phyloP scores from a whole-genome alignment of 2,329 filamentous ascomycete species.

The Xylariaceae sp. region DNA sequence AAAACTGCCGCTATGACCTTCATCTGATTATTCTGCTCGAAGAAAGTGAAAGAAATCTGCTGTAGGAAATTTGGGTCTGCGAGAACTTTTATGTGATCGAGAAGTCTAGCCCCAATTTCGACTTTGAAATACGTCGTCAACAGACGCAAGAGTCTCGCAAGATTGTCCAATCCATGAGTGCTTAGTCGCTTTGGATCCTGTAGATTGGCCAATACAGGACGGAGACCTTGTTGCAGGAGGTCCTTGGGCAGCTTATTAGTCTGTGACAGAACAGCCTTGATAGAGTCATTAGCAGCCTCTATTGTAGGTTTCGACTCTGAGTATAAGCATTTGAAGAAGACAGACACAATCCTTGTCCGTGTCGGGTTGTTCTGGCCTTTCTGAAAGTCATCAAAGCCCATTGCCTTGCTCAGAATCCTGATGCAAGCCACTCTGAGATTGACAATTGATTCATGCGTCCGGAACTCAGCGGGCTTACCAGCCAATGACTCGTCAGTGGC shows the following conservation, averaged over 20 bases:
- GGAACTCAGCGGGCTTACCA: constrained; percentile 90
- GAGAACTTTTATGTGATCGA: constrained; percentile 92
- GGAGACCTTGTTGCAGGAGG: constrained; percentile 87
- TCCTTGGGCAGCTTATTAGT: constrained; percentile 95
- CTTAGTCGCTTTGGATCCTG: constrained; percentile 91
- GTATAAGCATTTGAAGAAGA: constrained; percentile 98
- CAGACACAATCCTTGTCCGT: constrained; percentile 78
- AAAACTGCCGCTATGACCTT: constrained; percentile 94
- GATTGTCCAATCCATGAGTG: constrained; percentile 86
- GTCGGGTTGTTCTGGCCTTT: constrained; percentile 73
- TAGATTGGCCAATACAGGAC: constrained; percentile 94
- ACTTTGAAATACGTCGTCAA: constrained; percentile 99
- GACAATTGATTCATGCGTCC: constrained; percentile 94
- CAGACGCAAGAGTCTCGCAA: constrained; percentile 86
- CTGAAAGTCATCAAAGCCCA: constrained; percentile 90
- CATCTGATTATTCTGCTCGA: constrained; percentile 92
- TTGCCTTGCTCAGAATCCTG: constrained; percentile 88
- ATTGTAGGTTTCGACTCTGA: constrained; percentile 92
- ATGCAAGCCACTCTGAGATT: constrained; percentile 92
- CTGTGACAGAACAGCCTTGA: constrained; percentile 85
- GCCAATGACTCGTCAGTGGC: constrained; percentile 92
- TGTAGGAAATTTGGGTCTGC: constrained; percentile 82
- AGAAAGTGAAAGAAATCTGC: constrained; percentile 90
- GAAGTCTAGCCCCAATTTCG: constrained; percentile 89
- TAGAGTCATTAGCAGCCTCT: constrained; percentile 86